Base-by-base conservation (phyloP, 768 basidiomycete genomes). In the Psilocybe azurescens region DNA sequence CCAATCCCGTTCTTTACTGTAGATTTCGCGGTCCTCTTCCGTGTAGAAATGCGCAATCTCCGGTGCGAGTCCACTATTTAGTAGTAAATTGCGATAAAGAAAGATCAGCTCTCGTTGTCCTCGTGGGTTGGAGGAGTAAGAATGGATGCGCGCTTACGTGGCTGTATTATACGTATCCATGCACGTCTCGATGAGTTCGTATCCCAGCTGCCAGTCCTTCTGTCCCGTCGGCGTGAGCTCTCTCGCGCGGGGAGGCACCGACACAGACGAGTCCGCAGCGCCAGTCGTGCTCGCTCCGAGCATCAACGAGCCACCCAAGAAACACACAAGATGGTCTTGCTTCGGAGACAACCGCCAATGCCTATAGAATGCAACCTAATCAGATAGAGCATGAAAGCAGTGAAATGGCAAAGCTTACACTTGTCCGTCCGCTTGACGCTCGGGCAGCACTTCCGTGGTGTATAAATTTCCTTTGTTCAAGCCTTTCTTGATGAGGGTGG, bases 321-420 rank as follows among this genome's bases (percentile, higher is more conserved):
- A 99, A 76, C 97, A 98, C 2, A 93, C 95, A 20, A 98, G 86
- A 72, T 98, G 96, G 71, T 99, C 97, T 78, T 99, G 97, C 72
- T 97, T 97, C 9, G 90, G 91, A 16, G 80, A 78, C 29, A 90
- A 75, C 18, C 83, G 81, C 92, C 91, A 95, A 49, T 77, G 74
- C 14, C 93, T 93, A 65, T 61, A n/a, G 11, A 54, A 29, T 18
- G 13, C 5, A 24, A 13, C 24, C 16, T 36, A 32, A n/a, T 41
- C 38, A 55, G 46, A 51, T 50, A 56, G 49, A 14, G 28, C 54
- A 8, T 50, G 56, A 60, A 13, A 24, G 5, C 48, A 18, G 50
- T 18, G 14, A 24, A 50, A 39, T 24, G 36, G 39, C 28, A 30
- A 47, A 59, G 48, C 67, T 1, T 67, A 80, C 80, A 79, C 67